Evolutionary conservation across 2,329 filamentous ascomycete genomes (phyloP).

Genomic region (Thelonectria olida): DNA sequence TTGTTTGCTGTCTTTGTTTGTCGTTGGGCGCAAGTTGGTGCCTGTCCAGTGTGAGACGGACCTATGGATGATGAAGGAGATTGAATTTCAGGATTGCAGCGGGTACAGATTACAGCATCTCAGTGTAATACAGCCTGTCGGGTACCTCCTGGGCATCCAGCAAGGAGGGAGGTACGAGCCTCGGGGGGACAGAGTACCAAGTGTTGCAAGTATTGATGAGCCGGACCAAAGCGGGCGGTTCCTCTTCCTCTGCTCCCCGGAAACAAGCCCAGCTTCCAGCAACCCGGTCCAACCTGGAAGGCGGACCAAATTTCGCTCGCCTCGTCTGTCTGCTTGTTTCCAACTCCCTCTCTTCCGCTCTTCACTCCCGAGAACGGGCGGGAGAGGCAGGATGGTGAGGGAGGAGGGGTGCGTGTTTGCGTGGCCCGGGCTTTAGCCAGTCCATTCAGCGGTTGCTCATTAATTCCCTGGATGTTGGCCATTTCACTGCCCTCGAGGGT

Average conservation of each 20-base stretch:
- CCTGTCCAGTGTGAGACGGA: too few relatives aligned
- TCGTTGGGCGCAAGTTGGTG: too few relatives aligned
- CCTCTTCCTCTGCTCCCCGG: conserved; percentile 1
- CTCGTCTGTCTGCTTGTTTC: neutral
- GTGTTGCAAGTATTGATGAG: conserved; percentile 1
- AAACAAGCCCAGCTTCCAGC: conserved; percentile 9
- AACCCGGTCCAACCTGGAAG: neutral
- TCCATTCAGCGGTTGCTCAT: neutral
- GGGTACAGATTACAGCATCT: too few relatives aligned
- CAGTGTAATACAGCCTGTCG: neutral
- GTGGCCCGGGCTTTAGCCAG: neutral
- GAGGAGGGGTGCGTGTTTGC: neutral
- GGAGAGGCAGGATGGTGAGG: neutral
- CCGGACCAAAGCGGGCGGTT: neutral
- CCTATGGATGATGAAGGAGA: too few relatives aligned
- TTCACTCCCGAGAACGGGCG: neutral
- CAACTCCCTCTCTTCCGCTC: neutral
- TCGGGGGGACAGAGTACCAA: too few relatives aligned
- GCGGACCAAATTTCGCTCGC: conserved; percentile 20
- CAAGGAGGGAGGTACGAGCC: too few relatives aligned
- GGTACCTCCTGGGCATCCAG: conserved; percentile 10
- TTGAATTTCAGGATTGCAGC: neutral
- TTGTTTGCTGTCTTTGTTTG: neutral
- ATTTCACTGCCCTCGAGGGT: too few relatives aligned
- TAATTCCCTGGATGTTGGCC: neutral